These are phyloP conservation scores for Fusarium beomiforme DNA, from an alignment of 2,329 filamentous ascomycete genomes.

Conservation along the genomic window DNA sequence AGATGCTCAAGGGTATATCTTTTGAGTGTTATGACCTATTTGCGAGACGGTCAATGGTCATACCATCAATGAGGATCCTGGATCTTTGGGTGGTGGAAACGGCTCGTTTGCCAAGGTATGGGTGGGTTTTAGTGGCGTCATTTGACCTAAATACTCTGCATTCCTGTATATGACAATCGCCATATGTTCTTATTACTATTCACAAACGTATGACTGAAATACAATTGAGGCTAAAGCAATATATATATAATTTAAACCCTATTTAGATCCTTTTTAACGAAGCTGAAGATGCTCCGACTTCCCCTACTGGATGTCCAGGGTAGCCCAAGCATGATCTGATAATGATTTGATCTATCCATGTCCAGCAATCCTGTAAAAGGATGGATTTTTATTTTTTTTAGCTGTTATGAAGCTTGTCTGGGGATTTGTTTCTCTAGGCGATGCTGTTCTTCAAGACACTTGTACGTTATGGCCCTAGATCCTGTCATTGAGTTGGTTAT, in stretches of 20 bases:
- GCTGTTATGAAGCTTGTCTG: neutral
- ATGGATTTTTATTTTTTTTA: neutral
- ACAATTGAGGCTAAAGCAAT: neutral
- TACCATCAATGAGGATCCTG: neutral
- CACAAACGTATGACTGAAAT: neutral
- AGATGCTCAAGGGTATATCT: neutral
- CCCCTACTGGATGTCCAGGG: neutral
- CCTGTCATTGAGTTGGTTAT: neutral
- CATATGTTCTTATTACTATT: neutral
- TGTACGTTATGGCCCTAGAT: too few species aligned
- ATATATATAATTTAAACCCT: too few species aligned
- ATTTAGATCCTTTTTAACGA: neutral
- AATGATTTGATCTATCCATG: neutral
- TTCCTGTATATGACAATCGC: neutral
- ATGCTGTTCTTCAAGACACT: neutral
- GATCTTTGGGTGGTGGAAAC: slow-evolving; percentile 17
- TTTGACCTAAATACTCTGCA: slow-evolving; percentile 22
- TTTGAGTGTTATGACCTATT: neutral
- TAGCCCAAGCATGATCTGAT: neutral
- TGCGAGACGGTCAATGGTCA: neutral
- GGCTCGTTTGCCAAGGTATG: slow-evolving; percentile 26
- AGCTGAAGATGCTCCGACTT: neutral
- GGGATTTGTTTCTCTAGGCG: neutral
- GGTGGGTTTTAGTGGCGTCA: slow-evolving; percentile 14
- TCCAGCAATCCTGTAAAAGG: neutral